phyloP scores from a whole-genome alignment of 495 filamentous ascomycete genomes.

The Aspergillus hancockii region DNA sequence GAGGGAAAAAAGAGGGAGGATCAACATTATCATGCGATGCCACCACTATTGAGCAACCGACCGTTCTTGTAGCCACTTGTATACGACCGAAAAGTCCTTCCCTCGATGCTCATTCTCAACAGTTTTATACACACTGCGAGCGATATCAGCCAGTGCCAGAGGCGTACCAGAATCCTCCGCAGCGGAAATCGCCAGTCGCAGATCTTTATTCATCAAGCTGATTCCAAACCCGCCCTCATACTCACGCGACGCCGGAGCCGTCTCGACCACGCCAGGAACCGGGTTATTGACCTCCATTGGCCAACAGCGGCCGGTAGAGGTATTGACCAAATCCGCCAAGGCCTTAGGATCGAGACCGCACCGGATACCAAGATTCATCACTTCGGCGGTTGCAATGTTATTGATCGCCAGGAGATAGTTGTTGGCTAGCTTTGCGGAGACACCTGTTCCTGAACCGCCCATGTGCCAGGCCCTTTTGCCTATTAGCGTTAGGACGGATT shows the following conservation, averaged over 20 bases:
- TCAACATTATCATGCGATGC: not conserved
- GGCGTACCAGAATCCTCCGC: slow-evolving; percentile 66
- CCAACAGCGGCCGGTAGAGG: slow-evolving; percentile 87
- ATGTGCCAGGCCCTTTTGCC: slow-evolving; percentile 80
- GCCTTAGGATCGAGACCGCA: slow-evolving; percentile 82
- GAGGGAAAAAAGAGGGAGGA: not conserved
- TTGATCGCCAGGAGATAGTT: slow-evolving; percentile 91
- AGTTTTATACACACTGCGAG: slow-evolving; percentile 67
- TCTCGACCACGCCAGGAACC: slow-evolving; percentile 77
- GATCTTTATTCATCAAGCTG: slow-evolving; percentile 81
- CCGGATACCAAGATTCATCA: slow-evolving; percentile 85
- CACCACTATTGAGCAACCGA: slow-evolving; percentile 19
- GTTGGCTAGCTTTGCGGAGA: slow-evolving; percentile 87
- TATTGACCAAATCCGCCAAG: slow-evolving; percentile 79
- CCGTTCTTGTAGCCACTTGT: slow-evolving; percentile 62
- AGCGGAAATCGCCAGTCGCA: slow-evolving; percentile 71
- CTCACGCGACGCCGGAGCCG: slow-evolving; percentile 68
- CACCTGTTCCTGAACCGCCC: slow-evolving; percentile 74
- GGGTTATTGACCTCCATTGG: slow-evolving; percentile 92
- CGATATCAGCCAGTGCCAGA: slow-evolving; percentile 64
- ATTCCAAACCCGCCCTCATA: slow-evolving; percentile 85
- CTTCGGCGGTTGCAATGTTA: slow-evolving; percentile 90
- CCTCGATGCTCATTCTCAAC: slow-evolving; percentile 62
- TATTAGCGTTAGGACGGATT: slow-evolving; percentile 71
- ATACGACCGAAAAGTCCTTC: slow-evolving; percentile 85